These are phyloP conservation scores for Immersiporthe knoxdaviesiana DNA, from an alignment of 2,329 filamentous ascomycete species.

Conservation along the genomic window DNA sequence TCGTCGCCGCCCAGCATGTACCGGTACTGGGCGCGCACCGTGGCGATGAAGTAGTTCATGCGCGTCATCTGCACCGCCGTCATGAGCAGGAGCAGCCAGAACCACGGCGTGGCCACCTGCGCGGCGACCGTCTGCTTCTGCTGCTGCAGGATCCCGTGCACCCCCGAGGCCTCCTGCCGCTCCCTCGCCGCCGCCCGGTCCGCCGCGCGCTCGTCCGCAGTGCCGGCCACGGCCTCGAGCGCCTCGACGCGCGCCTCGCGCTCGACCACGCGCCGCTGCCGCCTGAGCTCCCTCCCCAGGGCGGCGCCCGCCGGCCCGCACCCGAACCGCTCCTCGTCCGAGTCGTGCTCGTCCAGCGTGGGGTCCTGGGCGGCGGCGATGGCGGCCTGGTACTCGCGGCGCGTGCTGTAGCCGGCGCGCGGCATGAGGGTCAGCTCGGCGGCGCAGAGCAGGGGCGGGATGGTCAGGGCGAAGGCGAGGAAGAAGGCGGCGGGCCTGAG, in stretches of 20 bases:
- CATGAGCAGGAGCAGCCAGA: conserved; percentile 69
- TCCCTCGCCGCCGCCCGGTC: conserved; percentile 54
- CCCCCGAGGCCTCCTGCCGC: conserved; percentile 62
- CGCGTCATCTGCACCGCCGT: conserved; percentile 62
- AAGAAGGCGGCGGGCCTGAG: conserved; percentile 47
- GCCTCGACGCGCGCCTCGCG: conserved; percentile 62
- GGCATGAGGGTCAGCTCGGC: conserved; percentile 48
- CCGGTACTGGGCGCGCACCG: conserved; percentile 70
- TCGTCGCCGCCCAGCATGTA: conserved; percentile 62
- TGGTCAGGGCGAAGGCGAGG: conserved; percentile 40
- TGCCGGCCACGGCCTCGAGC: conserved; percentile 66
- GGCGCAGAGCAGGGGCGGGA: conserved; percentile 42
- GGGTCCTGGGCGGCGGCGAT: conserved; percentile 44
- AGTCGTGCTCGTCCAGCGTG: conserved; percentile 50
- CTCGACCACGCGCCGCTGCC: conserved; percentile 51
- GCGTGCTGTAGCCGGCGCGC: conserved; percentile 43
- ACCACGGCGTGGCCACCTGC: conserved; percentile 73
- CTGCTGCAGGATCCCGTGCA: conserved; percentile 75
- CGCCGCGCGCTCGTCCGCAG: conserved; percentile 57
- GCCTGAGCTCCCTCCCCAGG: conserved; percentile 45
- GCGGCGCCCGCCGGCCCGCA: conserved; percentile 42
- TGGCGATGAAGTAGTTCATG: conserved; percentile 74
- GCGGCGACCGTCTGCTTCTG: conserved; percentile 52
- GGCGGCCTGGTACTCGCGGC: conserved; percentile 44
- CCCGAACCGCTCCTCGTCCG: conserved; percentile 58